Base-by-base conservation (phyloP, 2,329 filamentous ascomycete genomes). In the Fusarium hainanense region DNA sequence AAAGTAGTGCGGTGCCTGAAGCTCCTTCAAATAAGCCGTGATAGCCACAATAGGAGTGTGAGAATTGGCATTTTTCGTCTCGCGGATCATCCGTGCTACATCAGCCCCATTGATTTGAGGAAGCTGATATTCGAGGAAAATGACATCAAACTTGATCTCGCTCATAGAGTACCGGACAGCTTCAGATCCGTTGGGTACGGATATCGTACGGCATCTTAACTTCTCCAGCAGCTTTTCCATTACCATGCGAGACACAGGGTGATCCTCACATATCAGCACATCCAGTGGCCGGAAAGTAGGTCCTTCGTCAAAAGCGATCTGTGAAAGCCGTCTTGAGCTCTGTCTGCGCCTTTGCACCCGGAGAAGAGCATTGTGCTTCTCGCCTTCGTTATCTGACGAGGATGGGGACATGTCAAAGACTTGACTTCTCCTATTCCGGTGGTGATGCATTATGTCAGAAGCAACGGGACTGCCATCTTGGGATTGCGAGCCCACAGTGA, bases 211-310 rank as follows among this genome's bases (percentile, higher is more conserved):
- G 76, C 96, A 99, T 37, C 93, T 92, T 37, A 98, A 84, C 81
- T 98, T 99, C 79, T 99, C 96, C 54, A 99, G 86, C 10, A 99
- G 83, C 74, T 97, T 96, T 77, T 99, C 96, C 95, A 99, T 98
- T n/a, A 99, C 95, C 84, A 99, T 90, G 23, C 95, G 89, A 8
- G 96, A 97, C 6, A 99, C 95, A 0, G 96, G 96, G 78, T 99
- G 96, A 75, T 99, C 96, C 81, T 99, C 96, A 77, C 96, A 98
- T 54, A 99, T 97, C 54, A 99, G 85, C 8, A 99, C 92, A 79
- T 99, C 96, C 54, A 99, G 82, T 3, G 96, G 94, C 30, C 96
- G 88, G 81, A 98, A 99, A 37, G 90, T 88, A 4, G 96, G 96
- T 0, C 92, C 92, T 55, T 95, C 94, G 42, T 92, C 88, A 40